Percentiles rank a stretch among this genome's conserved stretches.
Conservation (phyloP, 2,329 filamentous ascomycete species). For the Pezicula radicicola region DNA sequence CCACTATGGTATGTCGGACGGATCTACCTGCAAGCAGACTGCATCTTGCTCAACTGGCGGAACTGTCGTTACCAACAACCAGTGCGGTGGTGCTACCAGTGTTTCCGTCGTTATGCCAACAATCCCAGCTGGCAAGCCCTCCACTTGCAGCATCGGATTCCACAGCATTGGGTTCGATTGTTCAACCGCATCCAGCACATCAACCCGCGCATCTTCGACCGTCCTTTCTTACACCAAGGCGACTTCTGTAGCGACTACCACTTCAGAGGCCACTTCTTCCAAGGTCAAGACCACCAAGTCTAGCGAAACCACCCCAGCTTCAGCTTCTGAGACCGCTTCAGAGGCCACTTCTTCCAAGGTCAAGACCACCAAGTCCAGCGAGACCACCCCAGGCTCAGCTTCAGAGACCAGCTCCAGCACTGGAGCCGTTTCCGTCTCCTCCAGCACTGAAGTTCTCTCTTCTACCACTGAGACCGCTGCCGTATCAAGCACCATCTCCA, state of each 20-base stretch:
- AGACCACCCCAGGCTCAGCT: background rate
- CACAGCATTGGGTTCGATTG: constrained; percentile 78
- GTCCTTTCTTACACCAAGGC: constrained; percentile 10
- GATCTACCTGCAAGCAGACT: constrained; percentile 77
- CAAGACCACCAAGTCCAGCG: background rate
- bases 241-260: constrained; percentile 6
- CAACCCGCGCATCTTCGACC: background rate
- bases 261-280: constrained; percentile 11
- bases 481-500: constrained; percentile 11
- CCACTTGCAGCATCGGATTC: constrained; percentile 68
- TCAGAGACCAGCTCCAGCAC: background rate
- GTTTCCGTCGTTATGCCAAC: constrained; percentile 69
- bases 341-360: constrained; percentile 9
- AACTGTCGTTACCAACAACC: constrained; percentile 72
- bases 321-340: constrained; percentile 1
- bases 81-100: constrained; percentile 87
- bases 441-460: constrained; percentile 4
- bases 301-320: background rate
- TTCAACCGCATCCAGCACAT: constrained; percentile 27
- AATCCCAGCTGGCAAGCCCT: constrained; percentile 43
- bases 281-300: constrained; percentile 4
- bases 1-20: constrained; percentile 83
- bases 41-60: constrained; percentile 64
- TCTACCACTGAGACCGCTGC: constrained; percentile 8
- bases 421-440: background rate